Evolutionary conservation across 2,329 filamentous ascomycete species (phyloP).

Genomic region (Diplodia corticola): DNA sequence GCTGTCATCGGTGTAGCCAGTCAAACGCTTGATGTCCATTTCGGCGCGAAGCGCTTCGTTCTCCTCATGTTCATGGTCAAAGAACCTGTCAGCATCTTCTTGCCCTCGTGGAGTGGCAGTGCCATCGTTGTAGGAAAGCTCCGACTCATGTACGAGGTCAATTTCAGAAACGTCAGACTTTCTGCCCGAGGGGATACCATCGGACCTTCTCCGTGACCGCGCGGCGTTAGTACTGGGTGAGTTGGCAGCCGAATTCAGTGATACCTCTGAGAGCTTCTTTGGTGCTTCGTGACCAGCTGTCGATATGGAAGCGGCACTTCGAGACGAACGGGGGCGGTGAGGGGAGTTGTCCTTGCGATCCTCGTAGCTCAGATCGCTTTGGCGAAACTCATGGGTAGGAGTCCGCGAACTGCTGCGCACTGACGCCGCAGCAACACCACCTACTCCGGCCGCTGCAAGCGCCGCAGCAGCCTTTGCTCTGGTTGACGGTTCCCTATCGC

Average conservation of each 20-base stretch:
- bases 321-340: slow-evolving; percentile 49
- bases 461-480: slow-evolving; percentile 30
- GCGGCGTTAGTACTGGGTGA: slow-evolving; percentile 60
- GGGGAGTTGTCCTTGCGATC: slow-evolving; percentile 32
- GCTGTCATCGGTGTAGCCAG: slow-evolving; percentile 55
- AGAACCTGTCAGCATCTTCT: slow-evolving; percentile 51
- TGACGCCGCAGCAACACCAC: slow-evolving; percentile 43
- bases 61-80: slow-evolving; percentile 56
- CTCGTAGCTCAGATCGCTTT: slow-evolving; percentile 26
- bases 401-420: slow-evolving; percentile 57
- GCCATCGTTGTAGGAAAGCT: slow-evolving; percentile 6
- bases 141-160: not conserved
- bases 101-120: slow-evolving; percentile 27
- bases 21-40: slow-evolving; percentile 46
- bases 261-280: slow-evolving; percentile 56
- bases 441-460: slow-evolving; percentile 42
- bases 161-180: slow-evolving; percentile 25
- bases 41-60: slow-evolving; percentile 58
- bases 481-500: slow-evolving; percentile 48
- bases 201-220: slow-evolving; percentile 53
- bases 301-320: slow-evolving; percentile 52
- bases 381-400: slow-evolving; percentile 45
- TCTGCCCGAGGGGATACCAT: slow-evolving; percentile 53
- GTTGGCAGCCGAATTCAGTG: slow-evolving; percentile 60
- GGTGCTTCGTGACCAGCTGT: slow-evolving; percentile 61